Evolutionary conservation across 495 filamentous ascomycete genomes (phyloP), one percentile per base, ranked within the genome.

Genomic region (Talaromyces trachyspermus): DNA sequence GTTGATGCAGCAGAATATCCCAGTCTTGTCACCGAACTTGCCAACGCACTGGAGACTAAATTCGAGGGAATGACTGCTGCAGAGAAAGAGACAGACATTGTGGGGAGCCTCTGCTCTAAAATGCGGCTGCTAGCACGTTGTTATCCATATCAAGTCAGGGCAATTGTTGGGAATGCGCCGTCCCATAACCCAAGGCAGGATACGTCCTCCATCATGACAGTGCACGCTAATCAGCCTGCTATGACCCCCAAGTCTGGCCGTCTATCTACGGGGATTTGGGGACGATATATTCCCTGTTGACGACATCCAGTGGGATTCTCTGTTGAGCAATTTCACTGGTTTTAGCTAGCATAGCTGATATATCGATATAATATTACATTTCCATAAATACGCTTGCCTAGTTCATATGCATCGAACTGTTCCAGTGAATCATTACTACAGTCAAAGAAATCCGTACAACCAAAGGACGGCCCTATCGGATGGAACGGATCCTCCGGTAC

Each of bases 271-370:
- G 50, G 4, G 53, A 58, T 48, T 50, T 54, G 37, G 29, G 29
- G 59, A 27, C 8, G 51, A 61, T 20, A 49, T 52, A 4, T 57
- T 64, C 11, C 51, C 59, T 12, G 37, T 54, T 4, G 49, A 60
- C 43, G 44, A 49, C 20, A 53, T 57, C n/a, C 32, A 58, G 32
- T 54, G 56, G 53, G 53, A 55, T 36, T 38, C 48, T 52, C 44
- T 54, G 20, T 49, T 50, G 42, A 46, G 39, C 32, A 23, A 42
- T 30, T 55, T 55, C 10, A 52, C 48, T 47, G 48, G 50, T 23
- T 46, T 51, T 32, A 51, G 45, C 24, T 43, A 43, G 40, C 40
- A 27, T 27, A 10, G 24, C 22, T 42, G 10, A 42, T 42, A 12
- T 9, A n/a, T n/a, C n/a, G n/a, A n/a, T n/a, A n/a, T n/a, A n/a